phyloP scores from a whole-genome alignment of 2,329 filamentous ascomycete species.

The Ophiosphaerella korrae region DNA sequence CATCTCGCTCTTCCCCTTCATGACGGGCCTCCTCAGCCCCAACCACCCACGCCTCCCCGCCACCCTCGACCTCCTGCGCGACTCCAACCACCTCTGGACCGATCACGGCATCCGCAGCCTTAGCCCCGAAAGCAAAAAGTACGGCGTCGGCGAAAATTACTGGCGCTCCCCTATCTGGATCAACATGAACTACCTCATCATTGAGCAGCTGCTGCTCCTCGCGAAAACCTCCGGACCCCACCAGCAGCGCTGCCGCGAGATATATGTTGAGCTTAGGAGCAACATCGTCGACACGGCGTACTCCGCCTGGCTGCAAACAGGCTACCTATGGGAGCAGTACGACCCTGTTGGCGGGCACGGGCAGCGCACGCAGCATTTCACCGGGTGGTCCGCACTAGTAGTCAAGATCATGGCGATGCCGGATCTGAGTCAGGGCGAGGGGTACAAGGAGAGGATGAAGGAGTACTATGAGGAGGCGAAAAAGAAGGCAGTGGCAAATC shows the following conservation, averaged over 20 bases:
- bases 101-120: constrained; percentile 83
- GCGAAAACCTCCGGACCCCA: constrained; percentile 60
- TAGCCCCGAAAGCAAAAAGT: constrained; percentile 77
- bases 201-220: constrained; percentile 68
- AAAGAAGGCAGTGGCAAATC: constrained; percentile 22
- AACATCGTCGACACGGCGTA: constrained; percentile 89
- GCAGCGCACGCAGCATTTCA: constrained; percentile 93
- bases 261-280: constrained; percentile 76
- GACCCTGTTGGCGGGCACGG: constrained; percentile 86
- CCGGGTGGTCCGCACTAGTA: constrained; percentile 92
- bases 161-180: constrained; percentile 96
- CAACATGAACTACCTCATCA: constrained; percentile 89
- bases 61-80: constrained; percentile 74
- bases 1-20: constrained; percentile 86
- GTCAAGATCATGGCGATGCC: constrained; percentile 96
- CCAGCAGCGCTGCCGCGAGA: constrained; percentile 67
- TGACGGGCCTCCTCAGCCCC: constrained; percentile 76
- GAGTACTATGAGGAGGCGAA: constrained; percentile 27
- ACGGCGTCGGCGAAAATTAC: constrained; percentile 90
- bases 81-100: constrained; percentile 85
- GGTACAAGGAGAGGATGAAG: constrained; percentile 22
- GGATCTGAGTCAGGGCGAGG: constrained; percentile 55
- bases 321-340: constrained; percentile 98
- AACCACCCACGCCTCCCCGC: constrained; percentile 75
- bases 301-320: constrained; percentile 81